Conservation (phyloP, 1,284 basidiomycete genomes). For the Malassezia restricta region DNA sequence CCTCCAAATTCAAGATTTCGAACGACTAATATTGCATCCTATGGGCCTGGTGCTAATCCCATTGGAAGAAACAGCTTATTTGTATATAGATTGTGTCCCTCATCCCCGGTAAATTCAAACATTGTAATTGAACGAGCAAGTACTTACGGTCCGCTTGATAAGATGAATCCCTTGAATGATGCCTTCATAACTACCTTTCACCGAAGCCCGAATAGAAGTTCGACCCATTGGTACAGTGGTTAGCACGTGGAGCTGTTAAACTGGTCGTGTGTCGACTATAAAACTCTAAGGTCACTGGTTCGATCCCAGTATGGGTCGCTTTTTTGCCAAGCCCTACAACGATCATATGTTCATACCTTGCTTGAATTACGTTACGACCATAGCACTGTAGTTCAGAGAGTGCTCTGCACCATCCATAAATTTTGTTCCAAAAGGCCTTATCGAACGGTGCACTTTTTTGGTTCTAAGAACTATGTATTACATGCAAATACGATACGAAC, state of each 20-base stretch:
- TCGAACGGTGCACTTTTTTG: no score
- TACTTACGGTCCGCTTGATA: no score
- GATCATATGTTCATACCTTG: background rate
- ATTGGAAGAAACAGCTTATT: background rate
- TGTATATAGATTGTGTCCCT: constrained; percentile 2
- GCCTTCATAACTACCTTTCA: no score
- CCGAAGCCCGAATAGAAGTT: no score
- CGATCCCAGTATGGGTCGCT: constrained; percentile 19
- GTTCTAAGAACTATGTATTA: constrained; percentile 11
- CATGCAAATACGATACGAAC: constrained; percentile 68
- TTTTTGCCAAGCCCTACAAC: background rate
- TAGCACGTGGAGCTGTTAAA: constrained; percentile 22
- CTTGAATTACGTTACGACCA: background rate
- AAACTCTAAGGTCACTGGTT: constrained; percentile 22
- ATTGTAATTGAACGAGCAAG: no score
- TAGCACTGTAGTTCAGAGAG: no score
- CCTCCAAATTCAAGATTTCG: background rate
- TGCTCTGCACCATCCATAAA: no score
- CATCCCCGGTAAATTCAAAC: background rate
- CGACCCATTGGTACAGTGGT: constrained; percentile 21
- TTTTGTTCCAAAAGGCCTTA: no score
- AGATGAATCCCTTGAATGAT: no score
- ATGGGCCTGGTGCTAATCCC: background rate
- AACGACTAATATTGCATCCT: background rate
- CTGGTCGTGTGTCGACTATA: constrained; percentile 13